Evolutionary conservation across 805 yeast species (phyloP).

Genomic region (Torulaspora maleeae): DNA sequence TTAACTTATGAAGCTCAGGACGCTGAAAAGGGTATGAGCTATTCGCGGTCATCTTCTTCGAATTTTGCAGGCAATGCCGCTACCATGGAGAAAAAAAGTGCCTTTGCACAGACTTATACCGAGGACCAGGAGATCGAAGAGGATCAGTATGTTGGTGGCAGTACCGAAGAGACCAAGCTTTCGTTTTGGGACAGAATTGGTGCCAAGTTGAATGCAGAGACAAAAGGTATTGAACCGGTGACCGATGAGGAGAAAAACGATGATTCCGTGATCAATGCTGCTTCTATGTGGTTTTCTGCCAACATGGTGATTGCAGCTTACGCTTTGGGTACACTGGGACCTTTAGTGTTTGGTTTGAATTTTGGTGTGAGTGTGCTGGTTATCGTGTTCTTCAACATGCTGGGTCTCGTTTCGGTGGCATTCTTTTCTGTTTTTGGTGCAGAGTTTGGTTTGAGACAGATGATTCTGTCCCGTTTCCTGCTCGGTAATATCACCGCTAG

Average conservation of each 20-base stretch:
- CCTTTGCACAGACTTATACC: not conserved
- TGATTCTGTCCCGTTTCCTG: slow-evolving; percentile 71
- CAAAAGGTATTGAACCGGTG: slow-evolving; percentile 75
- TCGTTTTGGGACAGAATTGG: slow-evolving; percentile 23
- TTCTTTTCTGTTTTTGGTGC: slow-evolving; percentile 81
- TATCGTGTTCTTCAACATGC: slow-evolving; percentile 64
- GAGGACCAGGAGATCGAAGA: slow-evolving; percentile 9
- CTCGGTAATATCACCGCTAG: slow-evolving; percentile 73
- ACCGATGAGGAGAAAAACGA: slow-evolving; percentile 74
- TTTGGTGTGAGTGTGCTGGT: slow-evolving; percentile 67
- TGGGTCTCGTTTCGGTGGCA: slow-evolving; percentile 78
- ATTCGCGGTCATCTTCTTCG: slow-evolving; percentile 9
- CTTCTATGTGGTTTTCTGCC: slow-evolving; percentile 88
- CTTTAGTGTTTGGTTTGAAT: slow-evolving; percentile 57
- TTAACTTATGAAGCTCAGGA: slow-evolving; percentile 10
- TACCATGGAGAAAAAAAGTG: slow-evolving; percentile 9
- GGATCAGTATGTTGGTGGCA: slow-evolving; percentile 13
- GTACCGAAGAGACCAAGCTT: slow-evolving; percentile 16
- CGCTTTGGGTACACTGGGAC: slow-evolving; percentile 69
- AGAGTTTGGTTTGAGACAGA: slow-evolving; percentile 80
- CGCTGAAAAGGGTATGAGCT: slow-evolving; percentile 5
- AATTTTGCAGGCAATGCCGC: not conserved
- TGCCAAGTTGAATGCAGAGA: slow-evolving; percentile 43
- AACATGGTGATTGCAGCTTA: slow-evolving; percentile 83
- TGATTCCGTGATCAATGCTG: slow-evolving; percentile 59